These are phyloP conservation scores for Brassica juncea DNA, from an alignment of 345 rosid genomes.

Conservation along the genomic window DNA sequence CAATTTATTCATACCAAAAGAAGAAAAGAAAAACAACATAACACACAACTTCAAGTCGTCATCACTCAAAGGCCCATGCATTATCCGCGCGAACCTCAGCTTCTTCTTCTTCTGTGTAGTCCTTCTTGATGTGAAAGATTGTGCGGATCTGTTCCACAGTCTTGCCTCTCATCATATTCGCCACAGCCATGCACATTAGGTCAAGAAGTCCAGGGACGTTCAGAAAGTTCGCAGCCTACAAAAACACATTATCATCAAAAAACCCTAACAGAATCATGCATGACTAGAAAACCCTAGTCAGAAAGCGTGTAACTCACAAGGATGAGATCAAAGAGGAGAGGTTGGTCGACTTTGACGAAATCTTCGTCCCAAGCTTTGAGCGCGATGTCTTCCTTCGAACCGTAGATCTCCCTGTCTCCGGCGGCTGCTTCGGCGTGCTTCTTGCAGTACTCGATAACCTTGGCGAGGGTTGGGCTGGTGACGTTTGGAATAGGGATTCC, in stretches of 20 bases:
- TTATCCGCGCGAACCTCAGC: slow-evolving; percentile 65
- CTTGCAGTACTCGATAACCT: slow-evolving; percentile 76
- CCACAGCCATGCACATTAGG: slow-evolving; percentile 69
- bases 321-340: slow-evolving; percentile 62
- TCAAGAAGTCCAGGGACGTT: slow-evolving; percentile 66
- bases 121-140: slow-evolving; percentile 61
- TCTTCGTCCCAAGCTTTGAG: slow-evolving; percentile 61
- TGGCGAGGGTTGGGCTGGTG: slow-evolving; percentile 57
- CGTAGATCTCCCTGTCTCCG: slow-evolving; percentile 34
- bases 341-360: slow-evolving; percentile 63
- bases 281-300: slow-evolving; percentile 6
- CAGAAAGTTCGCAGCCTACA: slow-evolving; percentile 75
- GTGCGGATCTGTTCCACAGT: slow-evolving; percentile 61
- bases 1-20: neutral
- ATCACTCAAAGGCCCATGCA: slow-evolving; percentile 76
- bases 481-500: slow-evolving; percentile 75
- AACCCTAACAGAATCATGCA: neutral
- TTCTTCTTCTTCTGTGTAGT: slow-evolving; percentile 69
- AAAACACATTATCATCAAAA: neutral
- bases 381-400: slow-evolving; percentile 30
- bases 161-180: slow-evolving; percentile 70
- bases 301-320: slow-evolving; percentile 39
- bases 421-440: slow-evolving; percentile 58
- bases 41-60: neutral
- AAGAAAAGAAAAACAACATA: neutral